Conservation (phyloP, 2,329 filamentous ascomycete species). For the Podosphaera fusca region DNA sequence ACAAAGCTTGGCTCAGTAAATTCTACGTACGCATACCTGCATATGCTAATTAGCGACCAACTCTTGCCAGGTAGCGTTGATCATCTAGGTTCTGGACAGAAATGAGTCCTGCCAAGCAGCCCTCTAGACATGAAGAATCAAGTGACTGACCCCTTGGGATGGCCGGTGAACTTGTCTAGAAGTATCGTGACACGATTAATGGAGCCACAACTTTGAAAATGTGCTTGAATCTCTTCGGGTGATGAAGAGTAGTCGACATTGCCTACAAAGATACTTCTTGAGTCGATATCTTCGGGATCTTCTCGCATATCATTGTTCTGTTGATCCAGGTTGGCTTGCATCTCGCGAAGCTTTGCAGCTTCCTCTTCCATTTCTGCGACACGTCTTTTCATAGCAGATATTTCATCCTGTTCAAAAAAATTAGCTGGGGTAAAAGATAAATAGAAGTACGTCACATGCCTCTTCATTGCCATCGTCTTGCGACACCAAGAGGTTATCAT, state of each 20-base stretch:
- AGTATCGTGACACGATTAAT: constrained; percentile 97
- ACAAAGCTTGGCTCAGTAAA: constrained; percentile 88
- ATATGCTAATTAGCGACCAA: constrained; percentile 20
- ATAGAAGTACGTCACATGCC: constrained; percentile 6
- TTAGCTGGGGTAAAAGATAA: neutral
- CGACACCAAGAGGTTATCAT: constrained; percentile 9
- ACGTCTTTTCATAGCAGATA: constrained; percentile 65
- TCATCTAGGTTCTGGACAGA: constrained; percentile 7
- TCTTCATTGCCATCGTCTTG: constrained; percentile 16
- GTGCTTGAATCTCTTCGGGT: constrained; percentile 92
- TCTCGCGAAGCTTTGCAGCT: constrained; percentile 64
- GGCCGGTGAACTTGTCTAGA: constrained; percentile 92
- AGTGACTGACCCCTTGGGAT: constrained; percentile 80
- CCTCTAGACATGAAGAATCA: constrained; percentile 5
- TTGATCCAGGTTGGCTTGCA: constrained; percentile 70
- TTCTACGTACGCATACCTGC: constrained; percentile 93
- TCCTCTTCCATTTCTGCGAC: constrained; percentile 83
- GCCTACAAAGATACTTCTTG: constrained; percentile 88
- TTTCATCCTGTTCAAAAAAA: constrained; percentile 36
- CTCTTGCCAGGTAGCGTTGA: constrained; percentile 34
- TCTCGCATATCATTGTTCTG: constrained; percentile 65
- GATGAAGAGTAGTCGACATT: constrained; percentile 96
- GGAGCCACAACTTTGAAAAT: constrained; percentile 89
- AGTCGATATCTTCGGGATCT: constrained; percentile 88
- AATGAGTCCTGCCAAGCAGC: neutral